Base-by-base conservation (phyloP, 1,284 basidiomycete species). In the Malassezia sp. region DNA sequence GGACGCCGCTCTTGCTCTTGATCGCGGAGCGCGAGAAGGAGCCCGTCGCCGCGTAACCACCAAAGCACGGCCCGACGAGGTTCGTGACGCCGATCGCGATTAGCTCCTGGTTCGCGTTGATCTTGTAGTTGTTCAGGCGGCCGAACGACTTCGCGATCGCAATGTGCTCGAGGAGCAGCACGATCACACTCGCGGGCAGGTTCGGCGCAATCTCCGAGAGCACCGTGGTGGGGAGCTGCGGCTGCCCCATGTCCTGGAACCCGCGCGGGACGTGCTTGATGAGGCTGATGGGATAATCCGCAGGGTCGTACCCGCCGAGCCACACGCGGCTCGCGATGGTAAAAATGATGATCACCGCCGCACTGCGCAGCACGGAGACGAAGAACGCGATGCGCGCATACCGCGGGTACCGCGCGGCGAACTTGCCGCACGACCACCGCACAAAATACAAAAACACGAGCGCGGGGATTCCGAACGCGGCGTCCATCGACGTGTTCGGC, bases 71-170 rank as follows among this genome's bases (percentile, higher is more conserved):
- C 18, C 65, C 63, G 32, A 69, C 49, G 20, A 67, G 43, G 70
- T 90, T 91, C 9, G 87, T 82, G n/a, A 96, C 88, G 32, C 93
- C 91, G 56, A 97, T 96, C 31, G 93, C 91, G 60, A 96, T 84
- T 41, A 96, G 78, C 71, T 96, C 91, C 72, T 96, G 91, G 73
- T 89, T 90, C 14, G 91, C 89, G 67, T 95, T 82, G 72, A 97
- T 96, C 72, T 88, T 95, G 77, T 97, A 97, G 28, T 83, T 83
- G 72, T 97, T 96, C 54, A 95, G 72, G 51, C 91, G 82, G 52
- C 93, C 91, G 71, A 97, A 97, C 0, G 89, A 86, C 84, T 71
- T 52, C 42, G 85, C 80, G 60, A 96, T 97, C 37, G 90, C 84
- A 55, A 97, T 95, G 74, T 97, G 93, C 71, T 97, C 91, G 40